Percentiles rank a stretch among this genome's conserved stretches.
Evolutionary conservation across 2,329 filamentous ascomycete genomes (phyloP).

Genomic region (Beauveria medogensis): DNA sequence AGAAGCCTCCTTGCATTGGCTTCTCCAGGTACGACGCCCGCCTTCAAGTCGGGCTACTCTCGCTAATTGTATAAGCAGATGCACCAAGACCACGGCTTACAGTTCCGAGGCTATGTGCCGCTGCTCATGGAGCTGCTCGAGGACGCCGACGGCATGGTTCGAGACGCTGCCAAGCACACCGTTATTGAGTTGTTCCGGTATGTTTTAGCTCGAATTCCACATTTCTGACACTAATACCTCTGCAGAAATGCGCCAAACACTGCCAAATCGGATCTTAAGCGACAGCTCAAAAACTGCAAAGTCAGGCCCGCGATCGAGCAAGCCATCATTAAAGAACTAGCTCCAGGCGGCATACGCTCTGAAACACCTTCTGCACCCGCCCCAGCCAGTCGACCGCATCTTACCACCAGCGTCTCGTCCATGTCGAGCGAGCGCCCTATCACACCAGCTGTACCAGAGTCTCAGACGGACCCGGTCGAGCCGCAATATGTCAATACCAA

Average conservation of each 20-base stretch:
- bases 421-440: slow-evolving; percentile 41
- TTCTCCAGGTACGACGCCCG: slow-evolving; percentile 54
- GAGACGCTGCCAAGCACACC: slow-evolving; percentile 73
- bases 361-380: slow-evolving; percentile 34
- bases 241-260: slow-evolving; percentile 64
- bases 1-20: slow-evolving; percentile 77
- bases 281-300: slow-evolving; percentile 73
- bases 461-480: slow-evolving; percentile 62
- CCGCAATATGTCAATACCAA: slow-evolving; percentile 77
- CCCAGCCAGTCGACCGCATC: slow-evolving; percentile 31
- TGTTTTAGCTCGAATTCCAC: slow-evolving; percentile 15
- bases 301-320: slow-evolving; percentile 80
- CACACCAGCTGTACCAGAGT: slow-evolving; percentile 53
- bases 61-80: slow-evolving; percentile 42
- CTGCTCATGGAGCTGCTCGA: slow-evolving; percentile 79
- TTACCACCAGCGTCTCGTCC: slow-evolving; percentile 39
- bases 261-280: slow-evolving; percentile 83
- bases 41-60: not conserved
- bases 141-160: slow-evolving; percentile 80
- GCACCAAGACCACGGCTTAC: slow-evolving; percentile 70
- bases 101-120: slow-evolving; percentile 77
- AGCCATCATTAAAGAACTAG: slow-evolving; percentile 69
- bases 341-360: slow-evolving; percentile 39
- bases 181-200: slow-evolving; percentile 83
- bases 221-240: slow-evolving; percentile 6